A percentile compares a stretch with the other conserved stretches of the same genome.
Conservation (phyloP, 305 asterid genomes). For the Petunia hybrid region DNA sequence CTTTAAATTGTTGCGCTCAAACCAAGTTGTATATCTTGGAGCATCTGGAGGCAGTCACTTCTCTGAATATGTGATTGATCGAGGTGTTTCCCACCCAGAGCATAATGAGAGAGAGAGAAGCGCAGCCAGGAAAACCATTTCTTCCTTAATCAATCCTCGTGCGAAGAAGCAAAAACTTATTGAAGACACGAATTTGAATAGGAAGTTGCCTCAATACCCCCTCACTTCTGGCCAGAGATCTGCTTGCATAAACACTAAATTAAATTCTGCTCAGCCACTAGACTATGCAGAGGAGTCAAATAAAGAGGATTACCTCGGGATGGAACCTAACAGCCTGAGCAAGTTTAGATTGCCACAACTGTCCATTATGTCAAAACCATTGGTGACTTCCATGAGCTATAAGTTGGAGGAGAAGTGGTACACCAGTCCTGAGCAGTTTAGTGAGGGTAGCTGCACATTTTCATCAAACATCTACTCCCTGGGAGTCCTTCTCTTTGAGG, state of each 20-base stretch:
- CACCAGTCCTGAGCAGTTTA: conserved; percentile 79
- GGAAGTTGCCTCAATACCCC: conserved; percentile 73
- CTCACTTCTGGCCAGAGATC: conserved; percentile 54
- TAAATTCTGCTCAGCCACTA: conserved; percentile 37
- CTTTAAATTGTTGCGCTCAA: conserved; percentile 69
- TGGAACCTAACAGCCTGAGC: conserved; percentile 44
- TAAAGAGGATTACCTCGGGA: conserved; percentile 44
- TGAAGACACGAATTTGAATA: conserved; percentile 47
- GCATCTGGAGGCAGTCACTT: conserved; percentile 45
- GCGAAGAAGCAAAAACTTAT: conserved; percentile 66
- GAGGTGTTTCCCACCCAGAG: conserved; percentile 46
- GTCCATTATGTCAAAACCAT: conserved; percentile 48
- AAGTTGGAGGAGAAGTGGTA: conserved; percentile 82
- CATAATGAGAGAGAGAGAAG: conserved; percentile 55
- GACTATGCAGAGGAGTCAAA: conserved; percentile 46
- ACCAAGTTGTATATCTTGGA: conserved; percentile 68
- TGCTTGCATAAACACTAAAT: conserved; percentile 41
- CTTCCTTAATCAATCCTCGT: conserved; percentile 47
- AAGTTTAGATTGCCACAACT: conserved; percentile 43
- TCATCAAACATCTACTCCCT: conserved; percentile 86
- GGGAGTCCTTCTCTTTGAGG: conserved; percentile 98
- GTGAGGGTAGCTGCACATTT: conserved; percentile 63
- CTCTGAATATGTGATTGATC: conserved; percentile 47
- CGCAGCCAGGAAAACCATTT: conserved; percentile 47
- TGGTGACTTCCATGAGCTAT: conserved; percentile 48